Conservation (phyloP, 768 basidiomycete species). For the Hygrophoropsis aurantiaca region DNA sequence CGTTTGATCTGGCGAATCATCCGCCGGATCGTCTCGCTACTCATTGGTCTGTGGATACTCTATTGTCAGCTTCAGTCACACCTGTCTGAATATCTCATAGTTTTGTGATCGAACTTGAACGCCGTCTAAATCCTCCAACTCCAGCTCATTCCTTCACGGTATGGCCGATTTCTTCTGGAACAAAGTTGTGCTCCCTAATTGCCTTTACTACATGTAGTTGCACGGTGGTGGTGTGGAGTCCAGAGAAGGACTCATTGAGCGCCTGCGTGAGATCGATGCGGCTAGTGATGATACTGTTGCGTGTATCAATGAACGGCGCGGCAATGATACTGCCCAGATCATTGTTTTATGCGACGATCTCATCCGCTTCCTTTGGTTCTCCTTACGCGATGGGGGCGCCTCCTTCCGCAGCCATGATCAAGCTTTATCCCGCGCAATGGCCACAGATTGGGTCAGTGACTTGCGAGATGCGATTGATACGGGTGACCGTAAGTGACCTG, state of each 20-base stretch:
- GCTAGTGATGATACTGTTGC: constrained; percentile 18
- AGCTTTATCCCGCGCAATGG: constrained; percentile 13
- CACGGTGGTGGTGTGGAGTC: constrained; percentile 20
- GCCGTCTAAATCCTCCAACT: constrained; percentile 14
- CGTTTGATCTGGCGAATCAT: constrained; percentile 26
- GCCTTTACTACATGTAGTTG: constrained; percentile 16
- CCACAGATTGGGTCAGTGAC: constrained; percentile 16
- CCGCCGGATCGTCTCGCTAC: constrained; percentile 23
- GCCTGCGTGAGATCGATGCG: constrained; percentile 10
- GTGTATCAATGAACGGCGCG: constrained; percentile 18
- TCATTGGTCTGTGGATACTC: constrained; percentile 13
- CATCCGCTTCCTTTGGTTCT: constrained; percentile 30
- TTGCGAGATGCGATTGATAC: constrained; percentile 14
- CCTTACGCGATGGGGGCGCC: constrained; percentile 25
- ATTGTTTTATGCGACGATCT: constrained; percentile 19
- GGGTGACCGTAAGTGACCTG: constrained; percentile 19
- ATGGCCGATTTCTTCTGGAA: not conserved
- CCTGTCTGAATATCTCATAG: constrained; percentile 8
- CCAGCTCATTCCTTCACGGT: constrained; percentile 21
- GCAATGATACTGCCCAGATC: constrained; percentile 26
- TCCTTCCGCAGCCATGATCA: constrained; percentile 13
- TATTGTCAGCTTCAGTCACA: not conserved
- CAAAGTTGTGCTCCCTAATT: not conserved
- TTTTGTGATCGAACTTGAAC: constrained; percentile 20
- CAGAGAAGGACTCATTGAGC: constrained; percentile 14